A percentile compares a stretch with the other conserved stretches of the same genome.
Evolutionary conservation across 83 land plant genomes (phyloP).

Genomic region (Isoetes engelmannii): DNA sequence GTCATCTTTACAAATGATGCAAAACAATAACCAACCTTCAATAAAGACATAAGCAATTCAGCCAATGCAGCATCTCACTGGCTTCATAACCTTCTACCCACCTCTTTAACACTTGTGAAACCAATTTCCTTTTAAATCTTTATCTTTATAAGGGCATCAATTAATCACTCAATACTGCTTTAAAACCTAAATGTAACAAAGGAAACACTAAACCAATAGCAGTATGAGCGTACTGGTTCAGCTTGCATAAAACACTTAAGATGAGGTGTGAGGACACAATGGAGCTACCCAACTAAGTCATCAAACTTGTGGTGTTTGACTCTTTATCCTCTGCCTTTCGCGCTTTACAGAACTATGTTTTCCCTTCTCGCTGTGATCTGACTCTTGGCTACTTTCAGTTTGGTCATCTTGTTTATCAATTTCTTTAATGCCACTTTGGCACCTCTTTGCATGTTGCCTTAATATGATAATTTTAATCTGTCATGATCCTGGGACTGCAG

Average conservation of each 20-base stretch:
- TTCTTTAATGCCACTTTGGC: too few relatives aligned
- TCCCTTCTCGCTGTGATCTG: slow-evolving; percentile 18
- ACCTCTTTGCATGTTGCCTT: slow-evolving; percentile 3
- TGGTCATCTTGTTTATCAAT: too few relatives aligned
- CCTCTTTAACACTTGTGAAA: slow-evolving; percentile 50
- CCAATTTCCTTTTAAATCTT: slow-evolving; percentile 57
- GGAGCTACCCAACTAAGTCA: background rate
- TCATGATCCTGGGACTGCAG: background rate
- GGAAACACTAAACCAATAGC: background rate
- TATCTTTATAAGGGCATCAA: slow-evolving; percentile 60
- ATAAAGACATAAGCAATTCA: slow-evolving; percentile 61
- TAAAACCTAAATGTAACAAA: background rate
- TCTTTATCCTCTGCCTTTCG: slow-evolving; percentile 11
- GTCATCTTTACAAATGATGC: background rate
- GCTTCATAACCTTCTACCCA: slow-evolving; percentile 84
- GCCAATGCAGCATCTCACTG: slow-evolving; percentile 50
- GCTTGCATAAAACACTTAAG: too few relatives aligned
- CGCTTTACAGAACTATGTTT: slow-evolving; percentile 18
- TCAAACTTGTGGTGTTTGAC: background rate
- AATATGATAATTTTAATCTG: background rate
- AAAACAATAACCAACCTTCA: slow-evolving; percentile 51
- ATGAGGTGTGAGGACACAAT: background rate
- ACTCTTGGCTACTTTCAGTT: too few relatives aligned
- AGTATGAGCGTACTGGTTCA: too few relatives aligned
- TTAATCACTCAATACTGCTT: background rate